phyloP scores from a whole-genome alignment of 1,139 yeast species.

The Candida tropicalis region DNA sequence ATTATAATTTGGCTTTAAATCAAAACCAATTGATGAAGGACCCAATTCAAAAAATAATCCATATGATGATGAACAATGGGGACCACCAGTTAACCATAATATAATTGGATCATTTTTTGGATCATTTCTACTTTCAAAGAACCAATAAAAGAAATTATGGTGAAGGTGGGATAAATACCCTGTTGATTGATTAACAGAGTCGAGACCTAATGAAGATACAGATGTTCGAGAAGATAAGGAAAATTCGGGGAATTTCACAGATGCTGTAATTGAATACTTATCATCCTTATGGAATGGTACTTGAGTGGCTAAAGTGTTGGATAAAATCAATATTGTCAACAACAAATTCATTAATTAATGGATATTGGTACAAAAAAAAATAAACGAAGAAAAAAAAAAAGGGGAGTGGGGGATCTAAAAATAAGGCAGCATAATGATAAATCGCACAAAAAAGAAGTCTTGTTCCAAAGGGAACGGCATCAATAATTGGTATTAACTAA shows the following conservation, averaged over 20 bases:
- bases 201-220: background rate
- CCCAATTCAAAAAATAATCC: conserved; percentile 94
- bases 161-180: background rate
- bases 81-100: conserved; percentile 90
- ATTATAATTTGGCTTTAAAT: conserved; percentile 71
- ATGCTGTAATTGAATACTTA: background rate
- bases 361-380: background rate
- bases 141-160: conserved; percentile 74
- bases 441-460: no score
- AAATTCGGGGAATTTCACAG: background rate
- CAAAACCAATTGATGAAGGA: conserved; percentile 70
- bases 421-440: no score
- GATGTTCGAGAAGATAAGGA: background rate
- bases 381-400: no score
- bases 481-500: no score
- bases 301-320: background rate
- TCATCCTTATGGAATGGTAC: background rate
- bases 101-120: conserved; percentile 83
- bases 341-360: background rate
- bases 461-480: no score
- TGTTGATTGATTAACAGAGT: conserved; percentile 1
- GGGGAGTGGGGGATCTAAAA: no score
- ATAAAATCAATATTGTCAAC: background rate
- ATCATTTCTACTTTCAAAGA: conserved; percentile 88
- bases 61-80: conserved; percentile 87